A percentile compares a stretch with the other conserved stretches of the same genome.
These are phyloP conservation scores for Prunus mongolica DNA, from an alignment of 306 rosid genomes.

Conservation along the genomic window DNA sequence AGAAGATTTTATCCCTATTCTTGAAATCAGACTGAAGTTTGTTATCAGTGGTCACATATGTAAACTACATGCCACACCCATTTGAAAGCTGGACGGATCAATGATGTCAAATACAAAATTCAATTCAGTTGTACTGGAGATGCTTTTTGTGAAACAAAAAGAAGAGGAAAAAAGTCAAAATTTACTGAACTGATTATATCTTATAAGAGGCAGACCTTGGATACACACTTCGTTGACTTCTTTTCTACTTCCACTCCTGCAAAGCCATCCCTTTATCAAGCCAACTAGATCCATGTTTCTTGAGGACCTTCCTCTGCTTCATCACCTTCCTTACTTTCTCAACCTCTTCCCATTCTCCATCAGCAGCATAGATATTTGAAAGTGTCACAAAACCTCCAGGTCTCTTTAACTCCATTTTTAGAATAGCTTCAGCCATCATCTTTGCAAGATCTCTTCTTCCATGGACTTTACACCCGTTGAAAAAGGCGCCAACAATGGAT, in stretches of 20 bases:
- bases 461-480: constrained; percentile 60
- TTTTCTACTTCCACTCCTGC: constrained; percentile 6
- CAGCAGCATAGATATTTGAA: constrained; percentile 64
- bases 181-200: not conserved
- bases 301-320: constrained; percentile 46
- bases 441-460: constrained; percentile 61
- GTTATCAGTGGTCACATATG: not conserved
- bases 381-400: constrained; percentile 57
- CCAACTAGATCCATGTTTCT: constrained; percentile 53
- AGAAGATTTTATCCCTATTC: not conserved
- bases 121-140: not conserved
- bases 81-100: not conserved
- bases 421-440: constrained; percentile 43
- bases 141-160: not conserved
- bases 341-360: constrained; percentile 70
- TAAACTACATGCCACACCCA: not conserved
- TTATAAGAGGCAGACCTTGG: not conserved
- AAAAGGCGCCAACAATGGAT: constrained; percentile 59
- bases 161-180: not conserved
- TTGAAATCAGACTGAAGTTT: not conserved
- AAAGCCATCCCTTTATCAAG: constrained; percentile 26
- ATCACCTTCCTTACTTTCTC: constrained; percentile 47
- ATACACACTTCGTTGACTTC: not conserved
- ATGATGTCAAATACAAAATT: not conserved
- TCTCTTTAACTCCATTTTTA: constrained; percentile 37